A percentile compares a stretch with the other conserved stretches of the same genome.
Conservation (phyloP, 495 filamentous ascomycete species). For the Penicillium argentinense region DNA sequence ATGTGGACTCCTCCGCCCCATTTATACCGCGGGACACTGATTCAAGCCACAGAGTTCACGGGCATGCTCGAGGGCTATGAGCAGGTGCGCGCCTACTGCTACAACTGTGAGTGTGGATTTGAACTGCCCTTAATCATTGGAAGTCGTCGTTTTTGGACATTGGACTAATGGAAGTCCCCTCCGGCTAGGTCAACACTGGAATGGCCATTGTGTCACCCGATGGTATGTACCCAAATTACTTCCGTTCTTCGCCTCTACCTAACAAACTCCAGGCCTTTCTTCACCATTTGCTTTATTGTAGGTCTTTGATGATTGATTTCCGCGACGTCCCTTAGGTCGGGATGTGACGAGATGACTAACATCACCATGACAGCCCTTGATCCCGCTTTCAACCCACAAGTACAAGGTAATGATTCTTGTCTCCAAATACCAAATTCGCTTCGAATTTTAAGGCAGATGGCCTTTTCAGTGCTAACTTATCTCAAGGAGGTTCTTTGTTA, state of each 20-base stretch:
- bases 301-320: conserved; percentile 11
- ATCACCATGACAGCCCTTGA: conserved; percentile 36
- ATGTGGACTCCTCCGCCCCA: conserved; percentile 5
- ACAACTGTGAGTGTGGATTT: conserved; percentile 45
- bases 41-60: conserved; percentile 43
- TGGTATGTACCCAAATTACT: conserved; percentile 37
- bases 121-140: background rate
- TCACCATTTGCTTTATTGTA: conserved; percentile 57
- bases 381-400: conserved; percentile 51
- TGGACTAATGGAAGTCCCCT: background rate
- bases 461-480: conserved; percentile 14
- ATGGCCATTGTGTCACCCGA: conserved; percentile 50
- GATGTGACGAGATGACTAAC: conserved; percentile 9
- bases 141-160: background rate
- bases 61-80: conserved; percentile 55
- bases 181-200: conserved; percentile 48
- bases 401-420: conserved; percentile 38
- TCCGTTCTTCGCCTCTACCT: conserved; percentile 7
- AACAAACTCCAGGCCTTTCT: conserved; percentile 52
- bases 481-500: conserved; percentile 51
- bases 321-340: background rate
- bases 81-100: conserved; percentile 53
- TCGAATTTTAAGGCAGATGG: background rate
- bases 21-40: conserved; percentile 7
- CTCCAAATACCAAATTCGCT: background rate